Evolutionary conservation across 1,284 basidiomycete species (phyloP).

Genomic region (Ceratorhiza oryzae-sativae): DNA sequence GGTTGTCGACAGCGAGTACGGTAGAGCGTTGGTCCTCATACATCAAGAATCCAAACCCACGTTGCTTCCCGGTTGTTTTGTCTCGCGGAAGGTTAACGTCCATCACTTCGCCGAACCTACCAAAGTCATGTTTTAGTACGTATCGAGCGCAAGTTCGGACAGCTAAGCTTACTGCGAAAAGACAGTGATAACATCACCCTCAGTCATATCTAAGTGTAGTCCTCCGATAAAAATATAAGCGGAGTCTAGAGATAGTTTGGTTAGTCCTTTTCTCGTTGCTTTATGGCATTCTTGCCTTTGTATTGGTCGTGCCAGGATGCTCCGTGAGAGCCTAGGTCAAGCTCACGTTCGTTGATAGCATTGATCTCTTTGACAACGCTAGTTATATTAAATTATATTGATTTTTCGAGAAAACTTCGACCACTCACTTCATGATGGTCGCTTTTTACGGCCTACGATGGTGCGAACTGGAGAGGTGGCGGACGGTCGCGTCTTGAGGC

Average conservation of each 20-base stretch:
- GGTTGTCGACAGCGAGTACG: conserved; percentile 95
- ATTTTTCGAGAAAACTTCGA: background rate
- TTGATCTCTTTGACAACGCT: conserved; percentile 94
- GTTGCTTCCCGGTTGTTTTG: conserved; percentile 86
- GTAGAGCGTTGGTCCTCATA: conserved; percentile 98
- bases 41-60: conserved; percentile 97
- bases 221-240: conserved; percentile 95
- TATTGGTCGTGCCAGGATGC: conserved; percentile 98
- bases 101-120: conserved; percentile 92
- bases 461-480: background rate
- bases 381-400: conserved; percentile 19
- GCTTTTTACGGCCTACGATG: too few relatives aligned
- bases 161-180: conserved; percentile 84
- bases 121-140: background rate
- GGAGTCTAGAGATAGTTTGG: conserved; percentile 66
- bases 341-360: conserved; percentile 89
- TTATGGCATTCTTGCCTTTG: conserved; percentile 61
- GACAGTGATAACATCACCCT: conserved; percentile 97
- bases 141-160: background rate
- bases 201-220: conserved; percentile 84
- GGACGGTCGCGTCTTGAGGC: too few relatives aligned
- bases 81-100: conserved; percentile 95
- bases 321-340: conserved; percentile 77
- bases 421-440: too few relatives aligned
- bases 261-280: background rate